These are phyloP conservation scores for Penicillium ochrochloron DNA, from an alignment of 495 filamentous ascomycete genomes.

Conservation along the genomic window DNA sequence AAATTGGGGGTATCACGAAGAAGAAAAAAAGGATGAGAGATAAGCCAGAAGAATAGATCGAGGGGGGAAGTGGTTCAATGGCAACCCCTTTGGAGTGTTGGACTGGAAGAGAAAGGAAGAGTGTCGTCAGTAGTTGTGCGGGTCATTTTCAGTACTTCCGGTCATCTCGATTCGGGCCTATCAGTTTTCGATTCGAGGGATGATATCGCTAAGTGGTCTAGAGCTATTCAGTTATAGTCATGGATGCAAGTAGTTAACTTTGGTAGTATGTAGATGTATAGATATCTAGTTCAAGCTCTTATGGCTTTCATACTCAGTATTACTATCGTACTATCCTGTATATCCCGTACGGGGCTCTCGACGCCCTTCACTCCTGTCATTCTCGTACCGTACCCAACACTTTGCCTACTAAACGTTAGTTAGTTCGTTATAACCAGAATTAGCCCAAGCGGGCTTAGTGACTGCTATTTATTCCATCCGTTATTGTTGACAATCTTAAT, in stretches of 20 bases:
- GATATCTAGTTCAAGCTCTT: neutral
- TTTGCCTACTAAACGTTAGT: neutral
- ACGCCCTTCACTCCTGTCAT: neutral
- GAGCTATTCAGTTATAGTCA: neutral
- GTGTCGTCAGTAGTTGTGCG: slow-evolving; percentile 22
- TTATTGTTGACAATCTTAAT: neutral
- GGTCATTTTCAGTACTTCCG: slow-evolving; percentile 19
- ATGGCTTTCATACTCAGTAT: neutral
- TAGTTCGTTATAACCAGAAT: neutral
- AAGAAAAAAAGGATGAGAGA: neutral
- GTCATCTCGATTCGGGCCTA: slow-evolving; percentile 2
- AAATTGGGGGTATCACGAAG: slow-evolving; percentile 1
- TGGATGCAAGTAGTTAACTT: neutral
- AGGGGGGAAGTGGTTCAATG: neutral
- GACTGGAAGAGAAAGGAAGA: neutral
- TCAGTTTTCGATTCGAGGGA: neutral
- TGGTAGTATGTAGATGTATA: neutral
- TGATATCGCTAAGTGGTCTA: neutral
- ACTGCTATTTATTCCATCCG: slow-evolving; percentile 1
- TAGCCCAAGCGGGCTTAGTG: slow-evolving; percentile 4
- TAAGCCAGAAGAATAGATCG: neutral
- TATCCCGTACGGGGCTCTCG: neutral
- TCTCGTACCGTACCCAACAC: neutral
- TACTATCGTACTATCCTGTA: no score
- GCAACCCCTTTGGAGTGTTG: neutral